A percentile compares a stretch with the other conserved stretches of the same genome.
Conservation (phyloP, 805 yeast species). For the Lachancea quebecensis region DNA sequence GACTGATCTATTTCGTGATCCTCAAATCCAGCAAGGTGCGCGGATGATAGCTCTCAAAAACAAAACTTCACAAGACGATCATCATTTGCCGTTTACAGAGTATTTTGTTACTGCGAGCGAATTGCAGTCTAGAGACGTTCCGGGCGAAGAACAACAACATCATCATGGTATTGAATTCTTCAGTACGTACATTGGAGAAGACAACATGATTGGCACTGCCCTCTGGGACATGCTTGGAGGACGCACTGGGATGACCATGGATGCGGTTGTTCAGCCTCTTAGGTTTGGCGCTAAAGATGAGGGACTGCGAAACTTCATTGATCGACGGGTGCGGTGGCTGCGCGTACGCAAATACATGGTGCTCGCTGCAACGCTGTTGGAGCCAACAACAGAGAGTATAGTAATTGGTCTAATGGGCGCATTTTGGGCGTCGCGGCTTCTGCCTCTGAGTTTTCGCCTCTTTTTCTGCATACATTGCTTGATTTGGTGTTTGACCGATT, state of each 20-base stretch:
- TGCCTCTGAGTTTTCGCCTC: conserved; percentile 28
- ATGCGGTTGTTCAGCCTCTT: conserved; percentile 71
- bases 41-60: conserved; percentile 6
- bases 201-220: conserved; percentile 85
- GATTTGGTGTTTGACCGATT: conserved; percentile 63
- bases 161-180: conserved; percentile 55
- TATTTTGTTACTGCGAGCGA: conserved; percentile 24
- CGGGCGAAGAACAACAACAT: conserved; percentile 3
- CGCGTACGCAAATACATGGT: conserved; percentile 87
- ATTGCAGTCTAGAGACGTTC: background rate
- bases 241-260: conserved; percentile 72
- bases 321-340: conserved; percentile 75
- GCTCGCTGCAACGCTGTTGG: conserved; percentile 71
- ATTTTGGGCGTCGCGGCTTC: conserved; percentile 45
- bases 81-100: conserved; percentile 1
- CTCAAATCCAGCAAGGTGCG: conserved; percentile 6
- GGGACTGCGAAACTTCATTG: conserved; percentile 48
- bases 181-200: conserved; percentile 82
- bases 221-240: conserved; percentile 65
- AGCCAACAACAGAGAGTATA: conserved; percentile 78
- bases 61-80: background rate
- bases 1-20: conserved; percentile 7
- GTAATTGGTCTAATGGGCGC: conserved; percentile 63
- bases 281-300: conserved; percentile 33
- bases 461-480: conserved; percentile 48